Conservation (phyloP, 768 basidiomycete genomes). For the Chalciporus piperatus region DNA sequence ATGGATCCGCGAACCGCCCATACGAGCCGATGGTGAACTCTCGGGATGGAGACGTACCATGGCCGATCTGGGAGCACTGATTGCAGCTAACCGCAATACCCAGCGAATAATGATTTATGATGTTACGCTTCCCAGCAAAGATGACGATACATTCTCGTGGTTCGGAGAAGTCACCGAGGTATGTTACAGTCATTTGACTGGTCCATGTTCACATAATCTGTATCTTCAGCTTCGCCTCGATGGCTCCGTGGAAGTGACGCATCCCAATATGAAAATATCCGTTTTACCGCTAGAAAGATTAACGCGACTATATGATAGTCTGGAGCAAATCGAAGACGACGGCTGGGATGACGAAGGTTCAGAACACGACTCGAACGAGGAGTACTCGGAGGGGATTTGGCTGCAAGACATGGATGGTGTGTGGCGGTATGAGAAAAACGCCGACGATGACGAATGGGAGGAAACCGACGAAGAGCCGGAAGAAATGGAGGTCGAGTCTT, state of each 20-base stretch:
- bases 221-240: constrained; percentile 61
- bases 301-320: constrained; percentile 75
- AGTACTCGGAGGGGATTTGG: constrained; percentile 41
- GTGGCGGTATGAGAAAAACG: constrained; percentile 31
- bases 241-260: constrained; percentile 68
- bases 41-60: constrained; percentile 72
- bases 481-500: constrained; percentile 38
- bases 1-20: constrained; percentile 67
- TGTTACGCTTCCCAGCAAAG: constrained; percentile 41
- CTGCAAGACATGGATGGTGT: constrained; percentile 41
- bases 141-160: constrained; percentile 59
- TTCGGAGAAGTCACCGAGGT: constrained; percentile 84
- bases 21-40: constrained; percentile 47
- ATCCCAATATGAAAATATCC: constrained; percentile 52
- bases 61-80: constrained; percentile 57
- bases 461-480: constrained; percentile 34
- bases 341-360: constrained; percentile 46
- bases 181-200: constrained; percentile 21
- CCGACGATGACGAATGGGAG: constrained; percentile 41
- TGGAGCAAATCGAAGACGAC: constrained; percentile 76
- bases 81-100: constrained; percentile 48
- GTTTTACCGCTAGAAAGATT: constrained; percentile 64
- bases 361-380: constrained; percentile 37
- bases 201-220: constrained; percentile 4
- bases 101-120: constrained; percentile 38